Percentiles rank a stretch among this genome's conserved stretches.
phyloP scores from a whole-genome alignment of 225 moss, liverwort and hornwort species.

The Bryum argenteum region DNA sequence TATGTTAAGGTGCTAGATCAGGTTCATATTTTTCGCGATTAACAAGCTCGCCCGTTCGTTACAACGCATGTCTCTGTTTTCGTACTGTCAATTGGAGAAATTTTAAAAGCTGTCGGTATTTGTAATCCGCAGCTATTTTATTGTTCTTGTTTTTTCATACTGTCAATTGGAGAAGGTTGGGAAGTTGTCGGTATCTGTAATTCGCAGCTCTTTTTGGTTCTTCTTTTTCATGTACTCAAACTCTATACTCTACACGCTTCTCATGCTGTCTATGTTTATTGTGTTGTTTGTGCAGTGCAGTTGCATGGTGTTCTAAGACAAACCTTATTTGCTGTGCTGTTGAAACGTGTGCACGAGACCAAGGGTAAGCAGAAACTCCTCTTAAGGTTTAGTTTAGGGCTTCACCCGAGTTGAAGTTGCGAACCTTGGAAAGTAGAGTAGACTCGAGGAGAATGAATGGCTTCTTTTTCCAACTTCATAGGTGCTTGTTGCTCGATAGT shows the following conservation, averaged over 20 bases:
- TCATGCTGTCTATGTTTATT: conserved; percentile 12
- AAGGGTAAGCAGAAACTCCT: conserved; percentile 51
- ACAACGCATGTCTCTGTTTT: not conserved
- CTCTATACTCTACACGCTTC: not conserved
- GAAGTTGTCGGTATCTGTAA: not conserved
- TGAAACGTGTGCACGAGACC: conserved; percentile 93
- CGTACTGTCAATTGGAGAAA: not conserved
- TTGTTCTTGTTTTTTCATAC: not conserved
- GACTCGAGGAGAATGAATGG: not conserved
- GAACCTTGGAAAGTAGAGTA: not conserved
- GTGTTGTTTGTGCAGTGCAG: conserved; percentile 56
- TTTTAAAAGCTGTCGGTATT: not conserved
- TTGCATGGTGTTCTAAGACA: conserved; percentile 89
- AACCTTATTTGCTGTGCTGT: conserved; percentile 90
- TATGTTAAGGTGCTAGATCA: not conserved
- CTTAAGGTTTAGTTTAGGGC: not conserved
- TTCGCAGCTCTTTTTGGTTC: not conserved
- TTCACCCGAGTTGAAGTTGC: conserved; percentile 5
- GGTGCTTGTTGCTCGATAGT: not conserved
- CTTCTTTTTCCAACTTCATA: not conserved
- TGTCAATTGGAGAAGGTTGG: too few species aligned
- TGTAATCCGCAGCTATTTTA: not conserved
- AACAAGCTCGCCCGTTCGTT: not conserved
- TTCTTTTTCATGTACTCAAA: not conserved
- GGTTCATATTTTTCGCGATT: not conserved